These are phyloP conservation scores for Myriangium duriaei DNA, from an alignment of 2,329 filamentous ascomycete genomes.

Conservation along the genomic window DNA sequence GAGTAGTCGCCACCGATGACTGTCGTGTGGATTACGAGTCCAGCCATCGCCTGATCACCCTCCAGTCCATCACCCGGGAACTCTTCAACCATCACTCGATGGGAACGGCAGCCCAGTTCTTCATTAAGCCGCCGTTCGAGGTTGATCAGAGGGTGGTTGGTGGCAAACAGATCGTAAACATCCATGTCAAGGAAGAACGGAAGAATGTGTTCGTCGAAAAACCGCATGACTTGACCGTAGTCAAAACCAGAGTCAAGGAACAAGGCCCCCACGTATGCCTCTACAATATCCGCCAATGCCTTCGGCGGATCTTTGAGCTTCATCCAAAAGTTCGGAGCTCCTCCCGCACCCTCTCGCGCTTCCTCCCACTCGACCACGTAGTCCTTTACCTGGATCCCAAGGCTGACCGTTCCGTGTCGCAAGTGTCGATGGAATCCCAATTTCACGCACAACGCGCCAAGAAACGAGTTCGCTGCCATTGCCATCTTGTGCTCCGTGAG, in stretches of 20 bases:
- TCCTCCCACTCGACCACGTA: slow-evolving; percentile 48
- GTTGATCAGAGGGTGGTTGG: slow-evolving; percentile 63
- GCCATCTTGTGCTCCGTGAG: slow-evolving; percentile 97
- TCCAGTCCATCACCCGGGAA: slow-evolving; percentile 35
- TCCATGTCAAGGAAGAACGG: slow-evolving; percentile 77
- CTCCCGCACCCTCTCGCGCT: slow-evolving; percentile 36
- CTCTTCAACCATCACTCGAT: slow-evolving; percentile 43
- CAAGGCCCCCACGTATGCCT: slow-evolving; percentile 77
- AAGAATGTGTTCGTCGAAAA: slow-evolving; percentile 63
- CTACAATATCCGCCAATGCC: slow-evolving; percentile 72
- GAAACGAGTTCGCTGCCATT: slow-evolving; percentile 96
- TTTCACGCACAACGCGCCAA: slow-evolving; percentile 67
- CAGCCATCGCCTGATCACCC: slow-evolving; percentile 47
- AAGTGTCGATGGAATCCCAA: slow-evolving; percentile 69
- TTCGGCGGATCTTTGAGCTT: slow-evolving; percentile 54
- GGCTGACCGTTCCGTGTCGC: slow-evolving; percentile 37
- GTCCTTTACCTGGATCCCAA: slow-evolving; percentile 38
- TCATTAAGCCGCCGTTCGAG: slow-evolving; percentile 52
- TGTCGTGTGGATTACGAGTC: slow-evolving; percentile 61
- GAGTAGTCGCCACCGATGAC: slow-evolving; percentile 50
- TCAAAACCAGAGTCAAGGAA: slow-evolving; percentile 83
- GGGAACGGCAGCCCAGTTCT: slow-evolving; percentile 53
- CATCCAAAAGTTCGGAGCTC: slow-evolving; percentile 57
- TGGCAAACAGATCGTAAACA: slow-evolving; percentile 77
- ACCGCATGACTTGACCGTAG: slow-evolving; percentile 57